Evolutionary conservation across 2,329 filamentous ascomycete genomes (phyloP).

Genomic region (Clonostachys solani): DNA sequence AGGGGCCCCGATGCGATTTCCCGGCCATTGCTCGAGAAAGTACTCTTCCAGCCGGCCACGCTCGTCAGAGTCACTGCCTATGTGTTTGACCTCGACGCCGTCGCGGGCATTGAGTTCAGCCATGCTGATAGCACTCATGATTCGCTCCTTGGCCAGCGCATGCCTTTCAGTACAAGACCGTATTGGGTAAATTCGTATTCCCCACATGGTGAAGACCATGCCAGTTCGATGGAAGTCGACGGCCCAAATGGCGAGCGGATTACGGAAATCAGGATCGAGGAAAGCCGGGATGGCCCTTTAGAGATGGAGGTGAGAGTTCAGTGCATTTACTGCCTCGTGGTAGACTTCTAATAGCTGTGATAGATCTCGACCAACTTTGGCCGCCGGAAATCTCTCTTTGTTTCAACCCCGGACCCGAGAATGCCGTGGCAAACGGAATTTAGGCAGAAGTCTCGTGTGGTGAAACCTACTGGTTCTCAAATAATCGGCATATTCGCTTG

Average conservation of each 20-base stretch:
- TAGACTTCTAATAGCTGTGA: too few species aligned
- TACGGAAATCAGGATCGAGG: neutral
- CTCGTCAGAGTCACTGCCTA: neutral
- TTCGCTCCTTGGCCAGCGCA: neutral
- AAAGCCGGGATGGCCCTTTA: neutral
- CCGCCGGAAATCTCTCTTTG: too few species aligned
- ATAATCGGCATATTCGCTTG: too few species aligned
- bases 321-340: too few species aligned
- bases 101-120: neutral
- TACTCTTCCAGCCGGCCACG: neutral
- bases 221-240: neutral
- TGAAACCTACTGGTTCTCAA: too few species aligned
- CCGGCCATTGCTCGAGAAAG: too few species aligned
- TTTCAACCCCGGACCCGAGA: too few species aligned
- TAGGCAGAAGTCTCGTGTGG: too few species aligned
- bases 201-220: neutral
- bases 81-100: neutral
- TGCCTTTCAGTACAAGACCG: neutral
- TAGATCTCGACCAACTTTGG: too few species aligned
- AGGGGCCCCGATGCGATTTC: too few species aligned
- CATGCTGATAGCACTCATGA: neutral
- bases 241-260: neutral
- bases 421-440: too few species aligned
- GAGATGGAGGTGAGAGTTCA: neutral
- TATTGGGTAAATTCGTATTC: too few species aligned